A percentile compares a stretch with the other conserved stretches of the same genome.
Conservation (phyloP, 176 grass and related monocot species). For the Microstegium vimineum region DNA sequence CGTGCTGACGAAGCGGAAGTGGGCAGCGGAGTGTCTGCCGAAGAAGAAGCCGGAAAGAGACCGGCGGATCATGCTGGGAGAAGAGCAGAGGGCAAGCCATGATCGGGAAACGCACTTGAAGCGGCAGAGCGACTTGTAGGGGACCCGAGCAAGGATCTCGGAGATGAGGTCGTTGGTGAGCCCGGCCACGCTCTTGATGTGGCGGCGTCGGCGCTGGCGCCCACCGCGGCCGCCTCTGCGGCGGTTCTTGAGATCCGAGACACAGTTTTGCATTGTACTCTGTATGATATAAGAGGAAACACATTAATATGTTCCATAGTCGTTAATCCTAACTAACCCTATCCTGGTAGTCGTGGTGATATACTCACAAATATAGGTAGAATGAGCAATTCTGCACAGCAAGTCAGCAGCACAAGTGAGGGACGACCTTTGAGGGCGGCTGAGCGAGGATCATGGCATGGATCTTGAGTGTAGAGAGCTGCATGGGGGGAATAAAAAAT, state of each 20-base stretch:
- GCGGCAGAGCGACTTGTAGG: background rate
- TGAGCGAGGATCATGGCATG: background rate
- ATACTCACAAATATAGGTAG: no score
- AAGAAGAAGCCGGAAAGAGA: background rate
- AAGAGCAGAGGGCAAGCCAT: background rate
- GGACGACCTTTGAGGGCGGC: background rate
- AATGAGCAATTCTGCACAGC: no score
- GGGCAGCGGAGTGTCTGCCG: accelerated
- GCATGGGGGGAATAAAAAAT: background rate
- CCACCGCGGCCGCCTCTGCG: no score
- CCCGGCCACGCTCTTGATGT: background rate
- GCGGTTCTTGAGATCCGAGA: no score
- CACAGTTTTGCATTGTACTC: no score
- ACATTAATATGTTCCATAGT: no score
- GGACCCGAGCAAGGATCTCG: background rate
- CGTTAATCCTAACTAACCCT: no score
- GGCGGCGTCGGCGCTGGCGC: background rate
- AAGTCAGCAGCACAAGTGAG: no score
- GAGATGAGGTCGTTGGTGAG: background rate
- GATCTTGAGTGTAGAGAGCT: background rate
- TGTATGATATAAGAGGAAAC: no score
- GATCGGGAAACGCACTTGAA: background rate
- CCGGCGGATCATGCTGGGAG: background rate
- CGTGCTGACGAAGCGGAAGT: background rate
- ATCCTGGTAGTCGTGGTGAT: no score